Evolutionary conservation across 768 basidiomycete genomes (phyloP), one percentile per base, ranked within the genome.

Genomic region (Lactifluus rugatus): DNA sequence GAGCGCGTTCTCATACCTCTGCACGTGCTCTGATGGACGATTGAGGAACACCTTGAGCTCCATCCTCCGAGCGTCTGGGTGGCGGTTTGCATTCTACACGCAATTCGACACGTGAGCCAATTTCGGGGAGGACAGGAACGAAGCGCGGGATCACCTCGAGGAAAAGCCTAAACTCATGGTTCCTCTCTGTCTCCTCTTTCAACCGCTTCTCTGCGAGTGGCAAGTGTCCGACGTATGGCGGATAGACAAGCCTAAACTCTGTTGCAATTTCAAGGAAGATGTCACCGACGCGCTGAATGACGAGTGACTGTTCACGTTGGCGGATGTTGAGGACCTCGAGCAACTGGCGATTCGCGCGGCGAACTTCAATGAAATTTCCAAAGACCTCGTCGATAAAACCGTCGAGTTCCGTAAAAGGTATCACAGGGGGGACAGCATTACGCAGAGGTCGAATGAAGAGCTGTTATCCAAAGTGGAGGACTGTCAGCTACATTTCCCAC

Each of bases 341-440:
- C n/a, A 96, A 76, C 11, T 83, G 78, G 31, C 83, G 78, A 65
- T 88, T 91, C 66, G 88, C 86, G 68, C 89, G 87, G 17, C 89
- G 81, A n/a, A 98, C 74, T 60, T 91, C 89, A 5, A 87, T 75
- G 41, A 94, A 83, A 68, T 96, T 96, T 50, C 88, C 84, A 62
- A 98, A 94, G 3, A 94, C 85, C 34, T 90, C 86, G 45, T 90
- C 87, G 50, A 96, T 84, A 70, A 97, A 95, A 34, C 85, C 82
- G 32, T 89, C 86, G 7, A 95, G 70, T 32, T 81, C 75, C 25
- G 77, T 66, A 4, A 76, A 71, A 5, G 77, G 72, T 64, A 86
- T 80, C 57, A 86, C 74, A 0, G 76, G 62, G 72, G 85, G 84
- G 16, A 71, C 73, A 62, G 77, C 81, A 68, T 54, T 78, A 68